phyloP scores from a whole-genome alignment of 441 rosid genomes.

The Brassica hybrid region DNA sequence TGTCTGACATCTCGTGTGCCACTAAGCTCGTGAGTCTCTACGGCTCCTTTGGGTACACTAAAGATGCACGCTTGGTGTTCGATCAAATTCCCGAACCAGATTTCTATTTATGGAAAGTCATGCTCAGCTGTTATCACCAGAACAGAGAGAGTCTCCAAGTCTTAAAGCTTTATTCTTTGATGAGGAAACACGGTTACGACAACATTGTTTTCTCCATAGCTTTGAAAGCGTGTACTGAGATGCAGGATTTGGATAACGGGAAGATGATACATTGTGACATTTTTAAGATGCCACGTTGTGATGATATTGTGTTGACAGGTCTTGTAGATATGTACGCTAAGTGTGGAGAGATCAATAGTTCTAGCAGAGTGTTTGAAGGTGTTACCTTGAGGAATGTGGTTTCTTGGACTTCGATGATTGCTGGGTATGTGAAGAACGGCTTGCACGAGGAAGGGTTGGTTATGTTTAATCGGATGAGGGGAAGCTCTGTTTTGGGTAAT shows the following conservation, averaged over 20 bases:
- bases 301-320: conserved; percentile 58
- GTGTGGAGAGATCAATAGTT: conserved; percentile 48
- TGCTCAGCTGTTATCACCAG: conserved; percentile 61
- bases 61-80: conserved; percentile 60
- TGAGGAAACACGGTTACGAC: conserved; percentile 47
- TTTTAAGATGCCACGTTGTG: conserved; percentile 50
- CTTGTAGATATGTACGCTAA: conserved; percentile 69
- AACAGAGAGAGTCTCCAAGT: conserved; percentile 44
- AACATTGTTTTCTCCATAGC: conserved; percentile 56
- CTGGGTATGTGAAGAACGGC: conserved; percentile 63
- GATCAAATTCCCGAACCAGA: conserved; percentile 62
- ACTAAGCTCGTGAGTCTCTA: conserved; percentile 72
- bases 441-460: conserved; percentile 46
- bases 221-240: conserved; percentile 62
- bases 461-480: conserved; percentile 64
- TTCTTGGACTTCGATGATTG: conserved; percentile 72
- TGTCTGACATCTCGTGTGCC: conserved; percentile 50
- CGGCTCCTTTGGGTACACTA: conserved; percentile 56
- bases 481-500: conserved; percentile 47
- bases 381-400: conserved; percentile 49
- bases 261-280: conserved; percentile 56
- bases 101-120: conserved; percentile 57
- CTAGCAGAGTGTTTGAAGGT: conserved; percentile 49
- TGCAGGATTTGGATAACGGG: conserved; percentile 51
- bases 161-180: conserved; percentile 39